Percentiles rank a stretch among this genome's conserved stretches.
phyloP scores from a whole-genome alignment of 2,329 filamentous ascomycete genomes.

The Chaetomium globosum region DNA sequence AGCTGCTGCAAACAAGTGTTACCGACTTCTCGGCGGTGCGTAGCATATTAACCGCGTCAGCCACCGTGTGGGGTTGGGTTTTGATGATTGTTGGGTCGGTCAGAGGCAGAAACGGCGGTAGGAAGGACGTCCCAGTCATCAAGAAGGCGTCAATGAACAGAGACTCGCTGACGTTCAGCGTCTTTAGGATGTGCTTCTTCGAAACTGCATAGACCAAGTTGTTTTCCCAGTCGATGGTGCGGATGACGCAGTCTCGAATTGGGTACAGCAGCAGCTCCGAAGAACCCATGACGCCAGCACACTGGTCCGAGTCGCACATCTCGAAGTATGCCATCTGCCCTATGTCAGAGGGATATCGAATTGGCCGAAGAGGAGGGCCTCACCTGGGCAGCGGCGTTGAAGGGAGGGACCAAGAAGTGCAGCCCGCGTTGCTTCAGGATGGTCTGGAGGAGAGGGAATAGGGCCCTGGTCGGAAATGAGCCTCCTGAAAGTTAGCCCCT shows the following conservation, averaged over 20 bases:
- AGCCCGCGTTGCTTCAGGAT: conserved; percentile 70
- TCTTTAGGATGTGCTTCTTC: conserved; percentile 70
- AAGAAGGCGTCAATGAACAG: conserved; percentile 83
- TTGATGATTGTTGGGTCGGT: conserved; percentile 60
- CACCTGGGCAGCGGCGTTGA: conserved; percentile 85
- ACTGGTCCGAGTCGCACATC: conserved; percentile 65
- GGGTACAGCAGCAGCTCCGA: conserved; percentile 86
- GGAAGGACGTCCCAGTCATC: conserved; percentile 78
- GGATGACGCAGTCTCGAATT: conserved; percentile 73
- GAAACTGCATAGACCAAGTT: conserved; percentile 64
- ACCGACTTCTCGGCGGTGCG: conserved; percentile 70
- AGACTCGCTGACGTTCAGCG: conserved; percentile 66
- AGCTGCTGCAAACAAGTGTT: conserved; percentile 71
- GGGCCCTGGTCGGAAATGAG: conserved; percentile 68
- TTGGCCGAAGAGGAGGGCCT: conserved; percentile 34
- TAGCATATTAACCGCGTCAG: conserved; percentile 77
- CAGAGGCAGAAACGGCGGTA: conserved; percentile 77
- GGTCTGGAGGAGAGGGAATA: conserved; percentile 76
- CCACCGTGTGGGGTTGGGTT: conserved; percentile 63
- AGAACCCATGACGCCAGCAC: conserved; percentile 78
- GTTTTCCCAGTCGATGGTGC: conserved; percentile 67
- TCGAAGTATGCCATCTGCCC: conserved; percentile 76
- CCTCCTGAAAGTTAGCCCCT: conserved; percentile 51
- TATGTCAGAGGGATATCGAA: conserved; percentile 17
- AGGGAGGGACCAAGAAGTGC: conserved; percentile 81